Evolutionary conservation across 1,284 basidiomycete species (phyloP), one percentile per base, ranked within the genome.

Genomic region (Ustilago shanxiensis): DNA sequence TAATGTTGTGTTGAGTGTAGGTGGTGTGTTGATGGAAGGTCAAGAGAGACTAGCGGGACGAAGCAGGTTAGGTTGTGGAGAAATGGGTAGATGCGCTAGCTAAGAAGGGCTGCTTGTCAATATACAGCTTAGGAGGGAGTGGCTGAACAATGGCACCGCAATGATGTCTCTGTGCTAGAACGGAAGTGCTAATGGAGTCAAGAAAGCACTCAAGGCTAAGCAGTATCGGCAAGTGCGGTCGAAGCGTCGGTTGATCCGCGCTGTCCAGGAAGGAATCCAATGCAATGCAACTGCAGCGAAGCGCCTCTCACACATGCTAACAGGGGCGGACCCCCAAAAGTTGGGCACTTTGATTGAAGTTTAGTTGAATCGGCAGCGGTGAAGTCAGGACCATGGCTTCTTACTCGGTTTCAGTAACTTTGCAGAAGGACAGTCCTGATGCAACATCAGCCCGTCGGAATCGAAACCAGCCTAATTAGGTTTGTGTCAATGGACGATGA

Each of bases 291-390:
- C 26, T 41, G 26, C 37, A 44, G 16, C n/a, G 28, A 29, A 37
- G 20, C 37, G 31, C 52, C 52, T 54, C 44, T 54, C 60, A 55
- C 41, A 44, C 6, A 44, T 63, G 54, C 61, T 56, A 51, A 28
- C 9, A 37, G 22, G 37, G 39, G 50, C 51, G 59, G 59, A 61
- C 59, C 50, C 59, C 39, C 59, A 52, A 61, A 59, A 29, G 11
- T 29, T n/a, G 37, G 35, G 35, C 35, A 18, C 37, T 41, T 22
- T 33, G 8, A 10, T 47, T 28, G 11, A 24, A 5, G 22, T 20
- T 33, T 11, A 22, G 3, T 28, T 14, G 24, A 28, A 26, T 26
- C 26, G 47, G 24, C 16, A 49, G 24, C 22, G 24, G 26, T 29
- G 5, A 33, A 33, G 6, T 5, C 29, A 33, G 16, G 9, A n/a